These are phyloP conservation scores for Epichloe scottii DNA, from an alignment of 2,329 filamentous ascomycete species.

Conservation along the genomic window DNA sequence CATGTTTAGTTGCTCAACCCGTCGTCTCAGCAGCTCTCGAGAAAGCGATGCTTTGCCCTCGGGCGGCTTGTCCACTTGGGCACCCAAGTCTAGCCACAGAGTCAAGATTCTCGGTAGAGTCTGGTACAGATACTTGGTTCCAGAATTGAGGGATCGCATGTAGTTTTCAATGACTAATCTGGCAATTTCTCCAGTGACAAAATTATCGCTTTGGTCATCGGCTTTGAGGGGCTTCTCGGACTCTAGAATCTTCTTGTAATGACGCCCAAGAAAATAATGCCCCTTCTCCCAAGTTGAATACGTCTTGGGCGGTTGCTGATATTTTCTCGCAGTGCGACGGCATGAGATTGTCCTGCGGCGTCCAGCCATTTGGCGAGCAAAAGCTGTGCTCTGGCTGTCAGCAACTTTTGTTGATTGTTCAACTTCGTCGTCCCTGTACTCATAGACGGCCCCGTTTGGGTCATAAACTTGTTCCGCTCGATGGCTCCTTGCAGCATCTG, in stretches of 20 bases:
- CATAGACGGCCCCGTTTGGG: conserved; percentile 26
- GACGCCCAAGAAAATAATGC: conserved; percentile 90
- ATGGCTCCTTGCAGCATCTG: conserved; percentile 83
- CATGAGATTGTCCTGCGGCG: conserved; percentile 83
- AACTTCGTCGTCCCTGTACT: conserved; percentile 22
- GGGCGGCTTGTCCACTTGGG: conserved; percentile 52
- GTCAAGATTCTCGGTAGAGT: conserved; percentile 85
- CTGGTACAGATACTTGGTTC: conserved; percentile 93
- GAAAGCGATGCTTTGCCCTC: conserved; percentile 41
- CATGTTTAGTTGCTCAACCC: conserved; percentile 53
- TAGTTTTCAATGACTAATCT: conserved; percentile 92
- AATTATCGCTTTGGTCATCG: conserved; percentile 65
- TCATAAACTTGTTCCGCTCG: conserved; percentile 61
- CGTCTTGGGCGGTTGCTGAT: conserved; percentile 66
- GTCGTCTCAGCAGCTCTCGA: conserved; percentile 37
- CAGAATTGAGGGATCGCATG: conserved; percentile 70
- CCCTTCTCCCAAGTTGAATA: conserved; percentile 80
- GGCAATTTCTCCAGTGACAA: conserved; percentile 68
- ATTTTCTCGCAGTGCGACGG: conserved; percentile 64
- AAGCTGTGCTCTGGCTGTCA: conserved; percentile 70
- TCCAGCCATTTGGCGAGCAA: conserved; percentile 96
- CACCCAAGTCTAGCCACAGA: conserved; percentile 85
- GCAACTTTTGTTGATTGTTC: conserved; percentile 41
- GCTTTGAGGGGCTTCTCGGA: conserved; percentile 68
- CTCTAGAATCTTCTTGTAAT: conserved; percentile 93